Evolutionary conservation across 176 grass and related monocot genomes (phyloP), one percentile per base, ranked within the genome.

Genomic region (Elymus sibiricus): DNA sequence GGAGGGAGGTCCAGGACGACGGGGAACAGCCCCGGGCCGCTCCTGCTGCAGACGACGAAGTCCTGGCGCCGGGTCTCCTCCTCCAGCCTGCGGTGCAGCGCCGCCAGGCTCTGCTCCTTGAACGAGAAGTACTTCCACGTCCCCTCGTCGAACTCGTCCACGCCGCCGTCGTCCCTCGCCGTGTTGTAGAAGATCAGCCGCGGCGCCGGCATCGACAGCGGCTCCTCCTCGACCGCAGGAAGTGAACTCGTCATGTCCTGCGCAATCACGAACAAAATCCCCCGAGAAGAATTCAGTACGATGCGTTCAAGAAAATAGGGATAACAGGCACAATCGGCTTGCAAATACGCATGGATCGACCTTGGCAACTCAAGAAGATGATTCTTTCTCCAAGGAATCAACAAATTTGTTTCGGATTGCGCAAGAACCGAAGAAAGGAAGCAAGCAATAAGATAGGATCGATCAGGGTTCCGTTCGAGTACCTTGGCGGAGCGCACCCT

Each of bases 101-200:
- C 81, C 4, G 49, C 76, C 11, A 91, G 81, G 81, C 69, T 91
- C 85, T 76, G 81, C 76, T 84, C 81, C 28, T 80, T 46, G 85
- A 91, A 91, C 37, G 85, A 47, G 85, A 91, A 87, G 68, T 84
- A 80, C 76, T 72, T 79, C 85, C 89, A 91, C 9, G 89, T 87
- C n/a, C 80, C 89, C 11, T 84, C 81, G 81, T 87, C 81, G 70
- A 91, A 84, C 59, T 81, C 81, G 68, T 91, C 89, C 81, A 87
- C 89, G 76, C 59, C 7, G 47, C 89, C 89, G 81, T 91, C 81
- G 76, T 87, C 81, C 34, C 85, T 70, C 29, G 89, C 81, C 0
- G 70, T 91, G 77, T 87, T 91, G 89, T 87, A 83, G 85, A 87
- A 91, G 68, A 91, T 87, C 10, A 69, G 84, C 47, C 85, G 81